Conservation (phyloP, 768 basidiomycete species). For the Multifurca ochricompacta region DNA sequence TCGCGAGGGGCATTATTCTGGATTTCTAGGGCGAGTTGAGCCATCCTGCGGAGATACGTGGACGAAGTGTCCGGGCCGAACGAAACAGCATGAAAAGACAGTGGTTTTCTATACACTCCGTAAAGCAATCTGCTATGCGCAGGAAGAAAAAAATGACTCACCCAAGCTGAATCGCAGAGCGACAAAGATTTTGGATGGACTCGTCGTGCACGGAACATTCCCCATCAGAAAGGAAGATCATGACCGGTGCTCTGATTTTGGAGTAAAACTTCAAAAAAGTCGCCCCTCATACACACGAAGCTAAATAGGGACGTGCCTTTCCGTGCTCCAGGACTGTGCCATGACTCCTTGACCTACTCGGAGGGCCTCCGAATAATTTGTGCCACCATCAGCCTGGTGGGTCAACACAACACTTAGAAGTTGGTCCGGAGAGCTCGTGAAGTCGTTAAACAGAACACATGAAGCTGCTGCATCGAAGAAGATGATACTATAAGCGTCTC, state of each 20-base stretch:
- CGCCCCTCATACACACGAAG: neutral
- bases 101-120: constrained; percentile 34
- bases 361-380: constrained; percentile 40
- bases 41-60: constrained; percentile 39
- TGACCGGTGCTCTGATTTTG: constrained; percentile 38
- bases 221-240: constrained; percentile 54
- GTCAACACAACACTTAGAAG: constrained; percentile 36
- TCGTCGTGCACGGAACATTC: constrained; percentile 30
- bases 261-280: constrained; percentile 1
- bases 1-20: constrained; percentile 40
- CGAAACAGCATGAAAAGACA: constrained; percentile 51
- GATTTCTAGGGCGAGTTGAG: constrained; percentile 39
- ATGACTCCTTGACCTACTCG: constrained; percentile 31
- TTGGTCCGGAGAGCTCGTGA: constrained; percentile 36
- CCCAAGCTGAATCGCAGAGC: constrained; percentile 38
- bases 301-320: constrained; percentile 30
- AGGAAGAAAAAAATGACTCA: constrained; percentile 16
- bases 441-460: constrained; percentile 37
- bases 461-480: constrained; percentile 32
- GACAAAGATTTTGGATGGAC: constrained; percentile 35
- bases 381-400: constrained; percentile 31
- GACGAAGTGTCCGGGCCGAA: constrained; percentile 38
- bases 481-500: constrained; percentile 51
- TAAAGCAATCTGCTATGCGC: neutral
- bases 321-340: constrained; percentile 42